phyloP scores from a whole-genome alignment of 257 asterid species.

The Primulina eburnea region DNA sequence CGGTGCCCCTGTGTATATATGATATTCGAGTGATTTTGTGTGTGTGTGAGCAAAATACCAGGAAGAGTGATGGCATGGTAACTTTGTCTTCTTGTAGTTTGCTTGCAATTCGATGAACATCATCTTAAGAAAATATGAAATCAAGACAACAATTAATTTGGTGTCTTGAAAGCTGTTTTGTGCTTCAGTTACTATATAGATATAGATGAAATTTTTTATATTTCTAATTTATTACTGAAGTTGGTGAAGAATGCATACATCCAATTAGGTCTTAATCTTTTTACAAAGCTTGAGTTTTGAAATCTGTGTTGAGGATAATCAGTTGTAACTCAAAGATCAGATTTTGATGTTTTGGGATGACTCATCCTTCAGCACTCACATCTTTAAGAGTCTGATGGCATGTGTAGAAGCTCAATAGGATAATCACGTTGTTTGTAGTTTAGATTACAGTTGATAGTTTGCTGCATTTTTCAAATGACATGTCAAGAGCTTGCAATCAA shows the following conservation, averaged over 20 bases:
- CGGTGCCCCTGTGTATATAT: conserved; percentile 3
- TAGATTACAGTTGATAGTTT: too few species aligned
- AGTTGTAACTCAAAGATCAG: neutral
- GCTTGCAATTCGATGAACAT: too few species aligned
- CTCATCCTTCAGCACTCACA: conserved; percentile 17
- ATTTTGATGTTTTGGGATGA: conserved; percentile 5
- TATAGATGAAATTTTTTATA: neutral
- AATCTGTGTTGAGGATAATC: neutral
- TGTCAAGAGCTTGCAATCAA: too few species aligned
- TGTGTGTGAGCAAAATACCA: conserved; percentile 10
- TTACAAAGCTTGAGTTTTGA: neutral
- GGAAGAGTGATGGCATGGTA: conserved; percentile 8
- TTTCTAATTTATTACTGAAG: neutral
- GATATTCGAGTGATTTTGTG: conserved; percentile 1
- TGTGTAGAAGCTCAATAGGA: neutral
- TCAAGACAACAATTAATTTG: too few species aligned
- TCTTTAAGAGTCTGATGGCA: conserved; percentile 19
- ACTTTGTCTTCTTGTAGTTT: neutral
- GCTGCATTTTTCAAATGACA: too few species aligned
- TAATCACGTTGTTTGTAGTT: too few species aligned
- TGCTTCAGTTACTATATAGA: too few species aligned
- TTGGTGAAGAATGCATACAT: conserved; percentile 5
- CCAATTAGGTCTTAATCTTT: neutral
- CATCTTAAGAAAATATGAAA: too few species aligned
- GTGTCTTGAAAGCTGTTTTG: too few species aligned